A percentile compares a stretch with the other conserved stretches of the same genome.
These are phyloP conservation scores for Clonostachys chloroleuca DNA, from an alignment of 2,329 filamentous ascomycete species.

Conservation along the genomic window DNA sequence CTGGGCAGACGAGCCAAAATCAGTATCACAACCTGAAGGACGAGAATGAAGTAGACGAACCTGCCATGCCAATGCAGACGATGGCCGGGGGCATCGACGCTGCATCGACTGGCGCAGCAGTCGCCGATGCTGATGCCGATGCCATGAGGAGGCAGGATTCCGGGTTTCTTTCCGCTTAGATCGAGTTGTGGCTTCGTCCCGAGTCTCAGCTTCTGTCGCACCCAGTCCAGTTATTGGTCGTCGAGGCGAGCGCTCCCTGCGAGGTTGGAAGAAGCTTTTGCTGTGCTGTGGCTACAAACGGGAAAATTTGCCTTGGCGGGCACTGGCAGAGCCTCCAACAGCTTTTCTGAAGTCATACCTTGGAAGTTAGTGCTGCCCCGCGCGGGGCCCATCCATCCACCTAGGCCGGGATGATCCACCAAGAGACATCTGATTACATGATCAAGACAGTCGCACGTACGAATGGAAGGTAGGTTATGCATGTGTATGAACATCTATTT, in stretches of 20 bases:
- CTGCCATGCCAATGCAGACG: conserved; percentile 97
- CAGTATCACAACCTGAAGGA: neutral
- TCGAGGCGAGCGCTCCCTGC: conserved; percentile 20
- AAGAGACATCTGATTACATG: too few relatives aligned
- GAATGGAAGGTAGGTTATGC: too few relatives aligned
- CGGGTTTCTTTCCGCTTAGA: too few relatives aligned
- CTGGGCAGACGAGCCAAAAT: conserved; percentile 28
- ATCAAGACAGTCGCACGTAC: too few relatives aligned
- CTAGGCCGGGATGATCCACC: too few relatives aligned
- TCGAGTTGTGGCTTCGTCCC: too few relatives aligned
- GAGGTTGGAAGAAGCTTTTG: neutral
- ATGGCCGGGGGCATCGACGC: conserved; percentile 64
- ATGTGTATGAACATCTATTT: too few relatives aligned
- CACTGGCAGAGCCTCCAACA: neutral
- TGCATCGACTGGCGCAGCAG: neutral
- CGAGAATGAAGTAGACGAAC: conserved; percentile 30
- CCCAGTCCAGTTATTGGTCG: conserved; percentile 4
- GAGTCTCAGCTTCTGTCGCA: too few relatives aligned
- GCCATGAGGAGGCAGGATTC: neutral
- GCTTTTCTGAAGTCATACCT: neutral
- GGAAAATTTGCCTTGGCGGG: neutral
- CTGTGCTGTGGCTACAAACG: neutral
- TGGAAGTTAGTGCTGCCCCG: neutral
- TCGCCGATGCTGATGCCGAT: neutral
- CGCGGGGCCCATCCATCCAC: too few relatives aligned